Evolutionary conservation across 2,329 filamentous ascomycete genomes (phyloP).

Genomic region (Neurospora crassa): DNA sequence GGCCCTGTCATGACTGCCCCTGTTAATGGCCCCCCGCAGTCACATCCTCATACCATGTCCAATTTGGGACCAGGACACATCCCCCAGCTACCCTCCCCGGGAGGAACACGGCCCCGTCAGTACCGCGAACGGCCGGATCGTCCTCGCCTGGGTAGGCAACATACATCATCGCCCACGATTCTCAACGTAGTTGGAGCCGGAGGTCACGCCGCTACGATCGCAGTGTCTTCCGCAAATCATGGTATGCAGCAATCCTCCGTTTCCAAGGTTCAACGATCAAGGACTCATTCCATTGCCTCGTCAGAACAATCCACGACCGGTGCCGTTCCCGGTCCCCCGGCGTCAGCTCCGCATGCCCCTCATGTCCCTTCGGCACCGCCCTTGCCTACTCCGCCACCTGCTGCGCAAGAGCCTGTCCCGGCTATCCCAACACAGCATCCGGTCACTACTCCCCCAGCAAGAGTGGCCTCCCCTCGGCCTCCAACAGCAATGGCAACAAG

Average conservation of each 20-base stretch:
- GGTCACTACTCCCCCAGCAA: conserved; percentile 43
- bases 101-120: conserved; percentile 47
- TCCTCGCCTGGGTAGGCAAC: conserved; percentile 56
- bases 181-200: conserved; percentile 45
- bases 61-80: conserved; percentile 73
- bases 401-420: conserved; percentile 33
- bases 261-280: conserved; percentile 37
- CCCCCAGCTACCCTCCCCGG: conserved; percentile 73
- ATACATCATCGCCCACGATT: conserved; percentile 74
- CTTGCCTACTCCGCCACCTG: conserved; percentile 35
- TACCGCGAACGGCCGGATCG: conserved; percentile 48
- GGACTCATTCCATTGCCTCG: conserved; percentile 48
- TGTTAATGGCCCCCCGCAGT: conserved; percentile 25
- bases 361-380: conserved; percentile 40
- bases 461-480: conserved; percentile 39
- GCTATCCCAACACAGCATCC: conserved; percentile 32
- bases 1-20: conserved; percentile 17
- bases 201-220: conserved; percentile 17
- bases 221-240: conserved; percentile 17
- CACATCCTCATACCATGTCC: conserved; percentile 47
- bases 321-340: conserved; percentile 18
- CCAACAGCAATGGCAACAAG: conserved; percentile 27
- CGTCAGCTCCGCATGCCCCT: neutral
- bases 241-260: conserved; percentile 29
- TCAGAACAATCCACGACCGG: conserved; percentile 35